These are phyloP conservation scores for Cucurbita pepo DNA, from an alignment of 306 rosid species.

Conservation along the genomic window DNA sequence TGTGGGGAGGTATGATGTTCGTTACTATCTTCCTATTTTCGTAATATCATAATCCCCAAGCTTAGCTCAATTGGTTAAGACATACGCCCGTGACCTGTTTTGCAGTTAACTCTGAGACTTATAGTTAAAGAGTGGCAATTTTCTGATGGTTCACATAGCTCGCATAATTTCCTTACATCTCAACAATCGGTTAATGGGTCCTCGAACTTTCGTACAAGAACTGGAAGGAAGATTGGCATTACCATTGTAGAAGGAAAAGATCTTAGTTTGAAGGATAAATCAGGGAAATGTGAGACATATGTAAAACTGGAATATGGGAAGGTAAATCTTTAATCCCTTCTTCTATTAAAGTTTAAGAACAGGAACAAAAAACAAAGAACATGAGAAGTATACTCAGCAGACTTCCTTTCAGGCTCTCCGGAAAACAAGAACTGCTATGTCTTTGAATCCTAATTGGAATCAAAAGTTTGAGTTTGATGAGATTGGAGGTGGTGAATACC, in stretches of 20 bases:
- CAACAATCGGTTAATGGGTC: conserved; percentile 46
- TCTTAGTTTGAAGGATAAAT: conserved; percentile 50
- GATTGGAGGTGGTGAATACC: conserved; percentile 63
- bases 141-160: conserved; percentile 71
- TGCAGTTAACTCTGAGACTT: conserved; percentile 65
- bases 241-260: conserved; percentile 72
- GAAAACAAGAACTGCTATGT: conserved; percentile 45
- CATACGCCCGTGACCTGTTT: not conserved
- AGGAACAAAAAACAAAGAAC: not conserved
- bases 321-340: conserved; percentile 22
- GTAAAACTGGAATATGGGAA: conserved; percentile 82
- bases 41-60: not conserved
- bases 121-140: conserved; percentile 87
- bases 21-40: too few species aligned
- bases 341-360: not conserved
- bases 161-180: conserved; percentile 25
- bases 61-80: not conserved
- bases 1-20: conserved; percentile 59
- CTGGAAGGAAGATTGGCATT: conserved; percentile 71
- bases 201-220: conserved; percentile 43
- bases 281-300: conserved; percentile 54
- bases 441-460: conserved; percentile 55
- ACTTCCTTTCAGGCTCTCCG: conserved; percentile 35
- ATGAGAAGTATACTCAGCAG: not conserved
- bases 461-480: conserved; percentile 75